phyloP scores from a whole-genome alignment of 139 green algal genomes.

The Volvox reticuliferus region DNA sequence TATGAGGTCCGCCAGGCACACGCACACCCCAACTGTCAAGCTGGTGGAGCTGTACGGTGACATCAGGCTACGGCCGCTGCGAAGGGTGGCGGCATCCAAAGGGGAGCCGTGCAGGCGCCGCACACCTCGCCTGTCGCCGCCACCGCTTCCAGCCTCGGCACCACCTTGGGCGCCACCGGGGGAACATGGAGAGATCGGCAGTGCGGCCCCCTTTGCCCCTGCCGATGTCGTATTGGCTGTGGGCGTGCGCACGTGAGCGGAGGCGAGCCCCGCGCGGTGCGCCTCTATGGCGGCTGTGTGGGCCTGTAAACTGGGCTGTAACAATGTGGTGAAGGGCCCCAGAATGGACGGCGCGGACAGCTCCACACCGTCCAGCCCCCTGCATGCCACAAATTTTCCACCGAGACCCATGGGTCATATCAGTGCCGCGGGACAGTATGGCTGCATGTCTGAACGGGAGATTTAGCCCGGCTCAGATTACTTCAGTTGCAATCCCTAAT shows the following conservation, averaged over 20 bases:
- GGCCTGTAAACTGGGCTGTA: constrained; percentile 36
- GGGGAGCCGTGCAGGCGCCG: not conserved
- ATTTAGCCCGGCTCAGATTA: no score
- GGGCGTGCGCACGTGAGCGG: not conserved
- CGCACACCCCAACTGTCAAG: constrained; percentile 46
- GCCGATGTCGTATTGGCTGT: not conserved
- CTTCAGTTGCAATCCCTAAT: no score
- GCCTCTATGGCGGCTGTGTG: constrained; percentile 29
- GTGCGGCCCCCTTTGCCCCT: not conserved
- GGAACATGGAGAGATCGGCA: not conserved
- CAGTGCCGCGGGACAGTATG: no score
- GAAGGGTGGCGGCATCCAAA: not conserved
- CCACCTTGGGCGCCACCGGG: not conserved
- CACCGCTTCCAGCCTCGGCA: not conserved
- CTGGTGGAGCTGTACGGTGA: constrained; percentile 47
- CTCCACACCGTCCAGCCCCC: constrained; percentile 20
- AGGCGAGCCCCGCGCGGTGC: not conserved
- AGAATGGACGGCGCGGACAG: constrained; percentile 10
- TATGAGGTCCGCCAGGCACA: constrained; percentile 71
- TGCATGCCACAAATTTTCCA: not conserved
- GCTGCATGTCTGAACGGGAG: no score
- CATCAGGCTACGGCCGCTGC: not conserved
- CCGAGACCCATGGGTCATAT: no score
- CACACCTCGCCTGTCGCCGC: not conserved
- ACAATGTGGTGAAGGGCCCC: constrained; percentile 42